A percentile compares a stretch with the other conserved stretches of the same genome.
phyloP scores from a whole-genome alignment of 306 rosid genomes.

The Crotalaria pallida region DNA sequence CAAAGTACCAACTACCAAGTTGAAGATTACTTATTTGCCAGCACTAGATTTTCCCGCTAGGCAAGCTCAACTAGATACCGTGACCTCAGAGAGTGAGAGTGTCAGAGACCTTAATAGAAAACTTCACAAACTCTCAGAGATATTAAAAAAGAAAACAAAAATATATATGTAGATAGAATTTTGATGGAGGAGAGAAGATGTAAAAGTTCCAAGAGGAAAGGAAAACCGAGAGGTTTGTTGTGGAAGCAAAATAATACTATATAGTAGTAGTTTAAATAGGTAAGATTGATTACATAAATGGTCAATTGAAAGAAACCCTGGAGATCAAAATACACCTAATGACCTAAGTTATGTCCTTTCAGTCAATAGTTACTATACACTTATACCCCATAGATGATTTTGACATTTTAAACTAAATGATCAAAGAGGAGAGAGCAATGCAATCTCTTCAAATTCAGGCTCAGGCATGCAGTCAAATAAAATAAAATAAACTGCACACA shows the following conservation, averaged over 20 bases:
- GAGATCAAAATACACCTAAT: conserved; percentile 41
- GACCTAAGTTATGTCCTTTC: conserved; percentile 55
- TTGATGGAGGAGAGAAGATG: conserved; percentile 50
- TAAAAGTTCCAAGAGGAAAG: conserved; percentile 41
- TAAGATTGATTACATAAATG: conserved; percentile 29
- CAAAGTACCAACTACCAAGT: conserved; percentile 38
- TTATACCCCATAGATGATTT: conserved; percentile 48
- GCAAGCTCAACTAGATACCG: conserved; percentile 21
- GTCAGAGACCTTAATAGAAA: conserved; percentile 30
- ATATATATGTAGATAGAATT: conserved; percentile 34
- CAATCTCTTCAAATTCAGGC: conserved; percentile 44
- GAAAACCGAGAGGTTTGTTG: conserved; percentile 45
- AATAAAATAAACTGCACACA: background rate
- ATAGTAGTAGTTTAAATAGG: conserved; percentile 43
- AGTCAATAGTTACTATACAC: conserved; percentile 53
- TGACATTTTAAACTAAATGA: conserved; percentile 52
- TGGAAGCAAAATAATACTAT: conserved; percentile 41
- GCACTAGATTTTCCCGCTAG: conserved; percentile 32
- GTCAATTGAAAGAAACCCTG: conserved; percentile 55
- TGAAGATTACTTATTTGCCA: conserved; percentile 26
- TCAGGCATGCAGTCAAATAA: conserved; percentile 9
- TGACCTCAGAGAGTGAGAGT: conserved; percentile 32
- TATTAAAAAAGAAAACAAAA: background rate
- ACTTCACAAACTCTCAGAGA: conserved; percentile 23
- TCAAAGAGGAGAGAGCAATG: conserved; percentile 30